Conservation (phyloP, 257 asterid species). For the Rauvolfia tetraphylla region DNA sequence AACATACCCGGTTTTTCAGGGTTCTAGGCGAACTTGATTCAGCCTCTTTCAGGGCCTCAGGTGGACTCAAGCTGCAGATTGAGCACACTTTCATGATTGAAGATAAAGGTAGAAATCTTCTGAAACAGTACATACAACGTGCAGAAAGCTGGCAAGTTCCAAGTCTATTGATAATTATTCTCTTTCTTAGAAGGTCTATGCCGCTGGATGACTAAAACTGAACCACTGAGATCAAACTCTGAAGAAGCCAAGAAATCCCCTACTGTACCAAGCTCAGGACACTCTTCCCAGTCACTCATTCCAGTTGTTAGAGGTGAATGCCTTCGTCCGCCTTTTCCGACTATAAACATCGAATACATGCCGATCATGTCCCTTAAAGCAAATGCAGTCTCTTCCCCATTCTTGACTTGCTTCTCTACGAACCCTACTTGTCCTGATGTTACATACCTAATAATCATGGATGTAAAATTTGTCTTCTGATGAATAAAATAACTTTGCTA, state of each 20-base stretch:
- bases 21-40: neutral
- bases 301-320: constrained; percentile 65
- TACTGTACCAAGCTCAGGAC: constrained; percentile 95
- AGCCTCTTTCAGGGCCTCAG: neutral
- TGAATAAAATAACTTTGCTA: neutral
- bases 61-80: neutral
- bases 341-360: constrained; percentile 88
- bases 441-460: constrained; percentile 52
- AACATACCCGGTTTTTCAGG: neutral
- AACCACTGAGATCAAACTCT: constrained; percentile 83
- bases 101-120: neutral
- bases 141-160: neutral
- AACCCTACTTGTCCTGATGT: constrained; percentile 89
- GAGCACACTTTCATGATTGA: neutral
- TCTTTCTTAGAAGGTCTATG: constrained; percentile 49
- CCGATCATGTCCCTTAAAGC: constrained; percentile 90
- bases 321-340: constrained; percentile 80
- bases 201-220: constrained; percentile 85
- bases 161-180: constrained; percentile 26
- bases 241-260: constrained; percentile 96
- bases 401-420: constrained; percentile 79
- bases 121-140: neutral
- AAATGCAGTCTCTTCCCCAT: constrained; percentile 70
- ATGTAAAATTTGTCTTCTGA: neutral
- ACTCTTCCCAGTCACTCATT: constrained; percentile 98